Evolutionary conservation across 2,329 filamentous ascomycete species (phyloP), one percentile per base, ranked within the genome.

Genomic region (Diaporthe caulivora): DNA sequence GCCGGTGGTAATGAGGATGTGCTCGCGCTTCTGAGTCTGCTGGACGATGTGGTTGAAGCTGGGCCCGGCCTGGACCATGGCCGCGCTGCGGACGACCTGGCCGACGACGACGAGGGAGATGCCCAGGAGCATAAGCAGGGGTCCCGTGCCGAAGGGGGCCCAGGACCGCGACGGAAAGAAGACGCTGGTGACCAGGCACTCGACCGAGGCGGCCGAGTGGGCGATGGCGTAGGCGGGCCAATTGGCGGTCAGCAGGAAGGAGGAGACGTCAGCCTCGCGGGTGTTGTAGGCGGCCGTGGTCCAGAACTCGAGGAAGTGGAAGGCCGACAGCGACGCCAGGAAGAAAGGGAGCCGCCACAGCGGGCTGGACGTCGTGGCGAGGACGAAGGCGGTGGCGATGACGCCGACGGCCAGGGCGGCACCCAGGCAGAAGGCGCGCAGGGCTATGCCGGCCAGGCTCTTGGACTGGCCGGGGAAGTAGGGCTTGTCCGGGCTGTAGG

Each of bases 301-400:
- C 88, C 92, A 97, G 87, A 95, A 99, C 84, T 99, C 97, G 82
- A 98, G 92, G 84, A 98, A 98, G 86, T 99, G 97, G 85, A 98
- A 98, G 40, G 93, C 78, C 34, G 92, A 89, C 62, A 98, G 91
- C 18, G 91, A 86, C 68, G 85, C 85, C 62, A 93, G 79, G 84
- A 96, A 96, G 81, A 92, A 91, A 40, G 90, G 89, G 10, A 89
- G 81, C 72, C 91, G 89, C 91, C 91, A 92, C 72, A 89, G 82
- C 29, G 88, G 86, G 44, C 84, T 86, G 18, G 81, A 75, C 7
- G 84, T 84, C 72, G 81, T 77, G 54, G 81, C 21, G 17, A 86
- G 77, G 70, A 84, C 78, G 58, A 78, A 70, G 15, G 78, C 49
- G 68, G 83, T 80, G 47, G 81, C 70, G 60, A 83, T 73, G 60